Base-by-base conservation (phyloP, 352 stramenopile species). In the Globisporangium camurandrum region DNA sequence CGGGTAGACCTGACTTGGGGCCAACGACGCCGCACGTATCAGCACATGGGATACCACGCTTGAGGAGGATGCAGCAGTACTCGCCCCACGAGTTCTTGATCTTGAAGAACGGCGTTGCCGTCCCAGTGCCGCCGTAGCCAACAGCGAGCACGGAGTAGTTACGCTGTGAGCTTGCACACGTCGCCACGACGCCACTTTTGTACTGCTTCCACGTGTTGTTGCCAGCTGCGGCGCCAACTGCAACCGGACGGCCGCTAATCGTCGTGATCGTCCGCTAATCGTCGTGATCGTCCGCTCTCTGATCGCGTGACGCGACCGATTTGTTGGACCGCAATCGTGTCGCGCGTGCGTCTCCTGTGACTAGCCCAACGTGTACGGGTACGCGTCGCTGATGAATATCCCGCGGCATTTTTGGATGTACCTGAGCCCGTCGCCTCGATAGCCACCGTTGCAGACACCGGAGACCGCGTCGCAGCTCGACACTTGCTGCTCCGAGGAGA, bases 1-100 rank as follows among this genome's bases (percentile, higher is more conserved):
- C 12, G 75, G 75, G 59, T 80, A 84, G 30, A 87, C 70, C 28
- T n/a, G 64, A 78, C 59, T 84, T 79, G 31, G 63, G 48, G 5
- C 70, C 68, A 27, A 84, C 65, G 49, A 86, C 56, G 36, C 72
- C 72, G 48, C 75, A 85, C 16, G 71, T 80, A 28, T 71, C 74
- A 1, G 57, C 66, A n/a, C 68, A 70, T 1, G 56, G 31, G 5
- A 59, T 81, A 61, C 79, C 96, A 72, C 51, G 93, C 31, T 94
- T 79, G 10, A 99, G 74, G 20, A 81, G 80, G 42, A 99, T 97
- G 80, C 91, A 98, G 51, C 95, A 95, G 19, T 68, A 66, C 51
- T 97, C 87, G 47, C 95, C 96, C 96, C 96, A 99, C 50, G 95
- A 97, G 70, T 99, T 99, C 60, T 97, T 97, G 41, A 99, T 91